These are phyloP conservation scores for Castanea mollissima DNA, from an alignment of 306 rosid genomes.

Conservation along the genomic window DNA sequence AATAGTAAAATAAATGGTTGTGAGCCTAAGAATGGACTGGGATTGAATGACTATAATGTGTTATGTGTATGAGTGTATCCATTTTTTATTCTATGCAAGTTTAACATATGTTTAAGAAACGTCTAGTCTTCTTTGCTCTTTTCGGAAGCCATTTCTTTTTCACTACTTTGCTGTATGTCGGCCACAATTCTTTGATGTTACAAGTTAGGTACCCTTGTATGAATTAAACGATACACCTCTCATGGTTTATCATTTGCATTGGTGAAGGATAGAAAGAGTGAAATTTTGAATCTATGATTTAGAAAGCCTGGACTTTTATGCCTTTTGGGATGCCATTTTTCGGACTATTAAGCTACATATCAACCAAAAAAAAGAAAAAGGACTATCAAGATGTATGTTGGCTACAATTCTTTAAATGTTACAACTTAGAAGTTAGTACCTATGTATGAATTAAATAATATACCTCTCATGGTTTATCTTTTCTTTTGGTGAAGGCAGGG, in stretches of 20 bases:
- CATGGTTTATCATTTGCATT: no score
- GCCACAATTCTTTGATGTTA: no score
- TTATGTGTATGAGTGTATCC: not conserved
- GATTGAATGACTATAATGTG: not conserved
- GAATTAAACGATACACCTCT: no score
- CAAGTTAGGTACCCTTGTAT: no score
- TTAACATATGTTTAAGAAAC: no score
- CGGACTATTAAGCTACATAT: not conserved
- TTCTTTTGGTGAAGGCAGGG: not conserved
- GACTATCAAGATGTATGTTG: not conserved
- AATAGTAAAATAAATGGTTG: no score
- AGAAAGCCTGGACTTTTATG: not conserved
- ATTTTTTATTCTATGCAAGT: not conserved
- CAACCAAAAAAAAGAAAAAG: no score
- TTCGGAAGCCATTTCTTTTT: no score
- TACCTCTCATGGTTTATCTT: not conserved
- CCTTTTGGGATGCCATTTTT: not conserved
- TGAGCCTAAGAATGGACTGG: not conserved
- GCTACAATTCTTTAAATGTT: not conserved
- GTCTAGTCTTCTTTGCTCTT: no score
- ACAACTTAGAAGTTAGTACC: not conserved
- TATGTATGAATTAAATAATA: not conserved
- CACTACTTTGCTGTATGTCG: no score
- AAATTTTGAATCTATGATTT: not conserved
- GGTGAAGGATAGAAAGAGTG: not conserved